Evolutionary conservation across 208 protist genomes (phyloP).

Genomic region (Leishmania arabica): DNA sequence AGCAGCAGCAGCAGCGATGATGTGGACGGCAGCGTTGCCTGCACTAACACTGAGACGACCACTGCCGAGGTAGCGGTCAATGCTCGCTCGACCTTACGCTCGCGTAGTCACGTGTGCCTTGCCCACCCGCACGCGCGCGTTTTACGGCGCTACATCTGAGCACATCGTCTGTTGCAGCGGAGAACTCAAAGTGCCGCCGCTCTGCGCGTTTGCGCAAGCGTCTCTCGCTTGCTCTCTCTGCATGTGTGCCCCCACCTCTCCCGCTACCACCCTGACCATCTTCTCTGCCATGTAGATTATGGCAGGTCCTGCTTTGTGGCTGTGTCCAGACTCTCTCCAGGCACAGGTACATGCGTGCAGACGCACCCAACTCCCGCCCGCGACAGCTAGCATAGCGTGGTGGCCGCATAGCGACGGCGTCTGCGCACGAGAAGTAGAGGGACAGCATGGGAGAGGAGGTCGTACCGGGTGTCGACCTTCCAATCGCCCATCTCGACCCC

Average conservation of each 20-base stretch:
- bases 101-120: not conserved
- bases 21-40: not conserved
- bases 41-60: not conserved
- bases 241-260: not conserved
- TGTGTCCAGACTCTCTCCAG: not conserved
- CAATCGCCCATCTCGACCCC: not conserved
- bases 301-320: not conserved
- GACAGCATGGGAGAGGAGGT: not conserved
- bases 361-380: not conserved
- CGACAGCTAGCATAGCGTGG: not conserved
- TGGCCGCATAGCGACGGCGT: not conserved
- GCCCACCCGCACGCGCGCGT: not conserved
- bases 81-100: not conserved
- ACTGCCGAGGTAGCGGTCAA: not conserved
- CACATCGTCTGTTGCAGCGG: not conserved
- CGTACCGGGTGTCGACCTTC: not conserved
- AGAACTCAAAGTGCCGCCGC: not conserved
- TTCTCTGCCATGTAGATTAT: not conserved
- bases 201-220: not conserved
- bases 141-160: not conserved
- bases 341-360: not conserved
- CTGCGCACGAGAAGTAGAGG: not conserved
- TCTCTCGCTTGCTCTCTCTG: not conserved
- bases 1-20: not conserved
- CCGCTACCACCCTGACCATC: not conserved